phyloP scores from a whole-genome alignment of 2,329 filamentous ascomycete species.

The Epichloe bromicola region DNA sequence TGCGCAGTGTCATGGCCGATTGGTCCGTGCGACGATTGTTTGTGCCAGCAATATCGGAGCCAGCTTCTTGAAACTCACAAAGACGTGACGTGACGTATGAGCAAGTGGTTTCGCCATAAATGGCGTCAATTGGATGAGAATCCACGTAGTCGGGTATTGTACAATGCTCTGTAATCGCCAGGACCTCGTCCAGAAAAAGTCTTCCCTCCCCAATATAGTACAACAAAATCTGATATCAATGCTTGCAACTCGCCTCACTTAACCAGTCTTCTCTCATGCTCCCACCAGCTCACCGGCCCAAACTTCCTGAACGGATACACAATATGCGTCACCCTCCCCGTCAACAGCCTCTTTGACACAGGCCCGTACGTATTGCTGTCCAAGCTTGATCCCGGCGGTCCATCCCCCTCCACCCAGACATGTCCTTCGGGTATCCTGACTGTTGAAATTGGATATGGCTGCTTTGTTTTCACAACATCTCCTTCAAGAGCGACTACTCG shows the following conservation, averaged over 20 bases:
- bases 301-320: constrained; percentile 54
- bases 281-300: constrained; percentile 45
- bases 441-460: constrained; percentile 41
- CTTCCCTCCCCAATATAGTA: neutral
- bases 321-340: constrained; percentile 60
- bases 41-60: too few relatives aligned
- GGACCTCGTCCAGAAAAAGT: neutral
- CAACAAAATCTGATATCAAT: neutral
- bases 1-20: neutral
- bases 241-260: constrained; percentile 1
- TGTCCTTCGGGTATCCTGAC: constrained; percentile 68
- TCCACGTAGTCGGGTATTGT: too few relatives aligned
- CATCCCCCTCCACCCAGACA: constrained; percentile 88
- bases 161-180: neutral
- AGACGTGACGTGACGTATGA: too few relatives aligned
- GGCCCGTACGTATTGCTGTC: constrained; percentile 92
- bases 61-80: too few relatives aligned
- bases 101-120: too few relatives aligned
- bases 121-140: too few relatives aligned
- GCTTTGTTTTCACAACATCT: constrained; percentile 56
- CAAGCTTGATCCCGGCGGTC: constrained; percentile 50
- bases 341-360: constrained; percentile 60
- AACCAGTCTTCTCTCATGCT: constrained; percentile 25
- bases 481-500: constrained; percentile 70
- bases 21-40: neutral